phyloP scores from a whole-genome alignment of 129 eudicot genomes.

The Flaveria ramosissima region DNA sequence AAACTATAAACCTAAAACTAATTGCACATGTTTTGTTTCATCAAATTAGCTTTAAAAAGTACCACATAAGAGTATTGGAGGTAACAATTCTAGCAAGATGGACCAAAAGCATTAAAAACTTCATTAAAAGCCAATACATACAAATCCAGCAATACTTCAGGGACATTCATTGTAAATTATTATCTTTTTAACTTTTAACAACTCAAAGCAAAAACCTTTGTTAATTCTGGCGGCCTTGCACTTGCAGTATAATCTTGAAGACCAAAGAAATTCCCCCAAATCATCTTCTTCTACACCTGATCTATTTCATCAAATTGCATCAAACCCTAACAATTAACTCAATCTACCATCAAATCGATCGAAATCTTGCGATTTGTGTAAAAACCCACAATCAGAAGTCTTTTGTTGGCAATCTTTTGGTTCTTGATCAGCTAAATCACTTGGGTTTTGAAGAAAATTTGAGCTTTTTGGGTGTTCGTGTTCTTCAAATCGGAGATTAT shows the following conservation, averaged over 20 bases:
- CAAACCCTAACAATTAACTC: conserved; percentile 22
- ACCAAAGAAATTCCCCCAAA: conserved; percentile 23
- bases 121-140: conserved; percentile 13
- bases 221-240: conserved; percentile 35
- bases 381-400: conserved; percentile 20
- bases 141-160: conserved; percentile 24
- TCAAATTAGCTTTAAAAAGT: conserved; percentile 6
- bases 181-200: conserved; percentile 21
- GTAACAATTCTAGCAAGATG: neutral
- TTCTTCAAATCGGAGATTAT: conserved; percentile 9
- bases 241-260: conserved; percentile 16
- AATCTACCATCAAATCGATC: conserved; percentile 24
- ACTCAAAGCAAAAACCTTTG: conserved; percentile 36
- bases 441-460: neutral
- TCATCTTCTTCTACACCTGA: neutral
- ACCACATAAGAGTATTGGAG: neutral
- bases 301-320: conserved; percentile 29
- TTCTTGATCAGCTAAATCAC: conserved; percentile 19
- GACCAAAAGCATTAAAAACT: conserved; percentile 20
- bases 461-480: neutral
- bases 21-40: conserved; percentile 2
- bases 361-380: neutral
- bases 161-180: conserved; percentile 7
- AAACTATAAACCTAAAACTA: too few relatives aligned
- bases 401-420: conserved; percentile 13